Conservation (phyloP, 2,329 filamentous ascomycete species). For the Penicillium sclerotigenum region DNA sequence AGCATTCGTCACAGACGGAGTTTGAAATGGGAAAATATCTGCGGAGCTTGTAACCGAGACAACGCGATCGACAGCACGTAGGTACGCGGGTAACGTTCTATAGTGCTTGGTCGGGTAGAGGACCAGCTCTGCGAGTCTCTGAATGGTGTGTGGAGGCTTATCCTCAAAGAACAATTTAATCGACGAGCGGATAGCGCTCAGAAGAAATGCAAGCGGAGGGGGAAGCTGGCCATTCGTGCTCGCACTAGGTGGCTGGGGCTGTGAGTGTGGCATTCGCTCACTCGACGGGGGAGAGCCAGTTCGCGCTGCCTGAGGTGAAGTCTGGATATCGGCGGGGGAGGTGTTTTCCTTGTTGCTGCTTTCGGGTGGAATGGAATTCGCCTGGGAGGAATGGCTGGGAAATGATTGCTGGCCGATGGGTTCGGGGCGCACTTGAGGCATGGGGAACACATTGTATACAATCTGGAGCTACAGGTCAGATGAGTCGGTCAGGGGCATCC, state of each 20-base stretch:
- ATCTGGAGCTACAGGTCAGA: conserved; percentile 55
- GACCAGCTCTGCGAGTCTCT: conserved; percentile 84
- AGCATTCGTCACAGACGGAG: conserved; percentile 15
- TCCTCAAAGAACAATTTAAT: conserved; percentile 65
- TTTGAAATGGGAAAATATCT: conserved; percentile 73
- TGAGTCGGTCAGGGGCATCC: not conserved
- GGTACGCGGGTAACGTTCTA: conserved; percentile 74
- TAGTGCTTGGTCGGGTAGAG: conserved; percentile 76
- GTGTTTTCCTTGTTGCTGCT: conserved; percentile 42
- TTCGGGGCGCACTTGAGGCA: conserved; percentile 55
- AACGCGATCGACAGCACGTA: conserved; percentile 86
- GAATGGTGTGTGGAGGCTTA: conserved; percentile 85
- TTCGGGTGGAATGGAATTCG: conserved; percentile 25
- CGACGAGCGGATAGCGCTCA: conserved; percentile 58
- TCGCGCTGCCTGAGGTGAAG: conserved; percentile 37
- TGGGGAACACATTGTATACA: conserved; percentile 70
- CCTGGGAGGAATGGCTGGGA: conserved; percentile 22
- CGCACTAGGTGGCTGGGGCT: conserved; percentile 43
- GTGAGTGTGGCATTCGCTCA: conserved; percentile 44
- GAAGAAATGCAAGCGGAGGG: conserved; percentile 60
- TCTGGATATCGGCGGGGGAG: conserved; percentile 31
- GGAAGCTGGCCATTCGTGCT: conserved; percentile 56
- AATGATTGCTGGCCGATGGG: conserved; percentile 22
- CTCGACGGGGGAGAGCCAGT: conserved; percentile 36
- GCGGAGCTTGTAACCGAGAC: conserved; percentile 82